phyloP scores from a whole-genome alignment of 208 protist species.

The Phytomonas sp. region DNA sequence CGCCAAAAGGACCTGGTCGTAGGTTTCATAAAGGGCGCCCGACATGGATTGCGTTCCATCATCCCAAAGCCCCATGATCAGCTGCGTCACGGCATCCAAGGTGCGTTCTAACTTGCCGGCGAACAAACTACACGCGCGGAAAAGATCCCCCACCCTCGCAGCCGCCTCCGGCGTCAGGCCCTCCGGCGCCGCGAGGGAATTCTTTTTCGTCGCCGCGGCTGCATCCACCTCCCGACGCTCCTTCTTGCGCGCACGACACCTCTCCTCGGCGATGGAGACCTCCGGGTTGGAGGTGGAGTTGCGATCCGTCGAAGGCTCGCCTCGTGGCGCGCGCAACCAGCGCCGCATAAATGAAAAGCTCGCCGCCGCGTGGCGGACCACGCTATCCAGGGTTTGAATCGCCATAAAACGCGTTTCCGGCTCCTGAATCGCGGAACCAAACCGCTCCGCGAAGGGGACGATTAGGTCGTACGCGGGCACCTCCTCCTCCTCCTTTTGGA shows the following conservation, averaged over 20 bases:
- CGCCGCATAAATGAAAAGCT: slow-evolving; percentile 24
- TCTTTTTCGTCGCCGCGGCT: neutral
- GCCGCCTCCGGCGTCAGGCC: neutral
- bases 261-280: neutral
- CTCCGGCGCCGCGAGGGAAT: neutral
- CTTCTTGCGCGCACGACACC: neutral
- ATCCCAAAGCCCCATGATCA: slow-evolving; percentile 85
- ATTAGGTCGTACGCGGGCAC: slow-evolving; percentile 53
- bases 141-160: neutral
- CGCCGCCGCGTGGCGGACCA: slow-evolving; percentile 64
- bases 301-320: neutral
- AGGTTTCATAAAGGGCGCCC: slow-evolving; percentile 76
- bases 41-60: slow-evolving; percentile 82
- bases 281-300: neutral
- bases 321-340: neutral
- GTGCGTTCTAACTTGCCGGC: slow-evolving; percentile 28
- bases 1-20: slow-evolving; percentile 31
- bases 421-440: slow-evolving; percentile 45
- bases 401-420: slow-evolving; percentile 87
- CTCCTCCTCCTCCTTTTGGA: neutral
- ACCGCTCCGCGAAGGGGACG: slow-evolving; percentile 40
- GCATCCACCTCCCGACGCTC: neutral
- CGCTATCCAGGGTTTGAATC: slow-evolving; percentile 79
- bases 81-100: slow-evolving; percentile 44
- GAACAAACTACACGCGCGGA: slow-evolving; percentile 23